Evolutionary conservation across 2,329 filamentous ascomycete genomes (phyloP), one percentile per base, ranked within the genome.

Genomic region (Septoria linicola): DNA sequence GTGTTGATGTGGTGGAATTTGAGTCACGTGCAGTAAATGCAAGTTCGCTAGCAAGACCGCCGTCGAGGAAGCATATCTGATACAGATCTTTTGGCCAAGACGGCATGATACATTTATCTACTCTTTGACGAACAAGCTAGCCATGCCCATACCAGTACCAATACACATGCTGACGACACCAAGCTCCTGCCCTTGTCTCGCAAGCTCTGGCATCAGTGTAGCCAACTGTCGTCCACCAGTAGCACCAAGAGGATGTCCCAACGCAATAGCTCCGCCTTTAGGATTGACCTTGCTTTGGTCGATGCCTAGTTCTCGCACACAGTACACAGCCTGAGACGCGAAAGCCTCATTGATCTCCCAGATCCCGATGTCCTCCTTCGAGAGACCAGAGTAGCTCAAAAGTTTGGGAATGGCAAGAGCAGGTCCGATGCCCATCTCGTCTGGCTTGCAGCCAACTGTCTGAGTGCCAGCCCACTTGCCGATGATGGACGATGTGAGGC

Each of bases 341-440:
- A 85, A 85, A 11, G 82, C 82, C 79, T 96, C 91, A 70, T 96
- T 96, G 70, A 96, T 87, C 76, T 96, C 91, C 90, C 90, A 96
- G 8, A 93, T 76, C 30, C 85, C 80, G 0, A 97, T 81, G 51
- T 96, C 89, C 2, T 77, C 75, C 10, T 75, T 84, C 36, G 72
- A 66, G 11, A 96, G 68, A 0, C 84, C 88, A 1, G 85, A 80
- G 54, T 82, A 80, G 14, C 75, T 69, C n/a, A 96, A 76, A 16
- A 96, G 76, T 67, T 85, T 87, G 5, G 91, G 91, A 45, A 96
- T 92, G 0, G 89, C 91, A 21, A 95, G 66, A 0, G 89, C 89
- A 0, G 92, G 91, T 0, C 92, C 91, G 51, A 96, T 78, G 32
- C 92, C 91, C 92, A 97, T 96, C 78, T 96, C 90, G 65, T 95